Percentiles rank a stretch among this genome's conserved stretches.
phyloP scores from a whole-genome alignment of 495 filamentous ascomycete genomes.

The Neurospora tetraspora region DNA sequence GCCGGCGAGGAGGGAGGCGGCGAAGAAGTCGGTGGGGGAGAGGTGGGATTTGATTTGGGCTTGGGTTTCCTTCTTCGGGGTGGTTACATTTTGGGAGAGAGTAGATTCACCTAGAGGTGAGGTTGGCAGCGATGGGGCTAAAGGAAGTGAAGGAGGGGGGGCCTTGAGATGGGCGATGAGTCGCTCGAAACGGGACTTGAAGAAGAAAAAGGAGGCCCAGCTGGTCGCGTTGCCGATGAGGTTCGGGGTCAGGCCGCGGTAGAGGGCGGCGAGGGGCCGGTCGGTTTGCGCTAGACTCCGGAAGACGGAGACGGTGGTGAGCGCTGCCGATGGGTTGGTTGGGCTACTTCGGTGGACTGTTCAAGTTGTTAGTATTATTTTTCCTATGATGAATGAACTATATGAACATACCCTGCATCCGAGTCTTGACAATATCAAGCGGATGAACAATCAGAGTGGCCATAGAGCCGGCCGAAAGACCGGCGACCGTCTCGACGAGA shows the following conservation, averaged over 20 bases:
- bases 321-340: conserved; percentile 19
- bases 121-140: not conserved
- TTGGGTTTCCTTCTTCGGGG: not conserved
- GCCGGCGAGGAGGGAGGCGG: conserved; percentile 70
- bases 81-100: not conserved
- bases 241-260: conserved; percentile 84
- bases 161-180: conserved; percentile 20
- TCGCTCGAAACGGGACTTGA: conserved; percentile 40
- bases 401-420: conserved; percentile 63
- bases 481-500: conserved; percentile 80
- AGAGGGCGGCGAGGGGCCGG: conserved; percentile 53
- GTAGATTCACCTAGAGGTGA: not conserved
- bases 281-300: conserved; percentile 30
- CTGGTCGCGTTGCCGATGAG: conserved; percentile 80
- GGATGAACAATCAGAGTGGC: conserved; percentile 78
- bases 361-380: not conserved
- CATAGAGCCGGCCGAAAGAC: conserved; percentile 77
- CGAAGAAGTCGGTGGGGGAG: conserved; percentile 69
- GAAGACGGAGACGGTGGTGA: conserved; percentile 36
- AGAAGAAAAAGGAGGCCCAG: conserved; percentile 87
- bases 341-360: conserved; percentile 27
- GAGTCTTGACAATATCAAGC: conserved; percentile 90
- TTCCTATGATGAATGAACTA: not conserved
- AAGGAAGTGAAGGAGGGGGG: not conserved
- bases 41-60: conserved; percentile 25